These are phyloP conservation scores for Aspergillus sergii DNA, from an alignment of 2,329 filamentous ascomycete genomes.

Conservation along the genomic window DNA sequence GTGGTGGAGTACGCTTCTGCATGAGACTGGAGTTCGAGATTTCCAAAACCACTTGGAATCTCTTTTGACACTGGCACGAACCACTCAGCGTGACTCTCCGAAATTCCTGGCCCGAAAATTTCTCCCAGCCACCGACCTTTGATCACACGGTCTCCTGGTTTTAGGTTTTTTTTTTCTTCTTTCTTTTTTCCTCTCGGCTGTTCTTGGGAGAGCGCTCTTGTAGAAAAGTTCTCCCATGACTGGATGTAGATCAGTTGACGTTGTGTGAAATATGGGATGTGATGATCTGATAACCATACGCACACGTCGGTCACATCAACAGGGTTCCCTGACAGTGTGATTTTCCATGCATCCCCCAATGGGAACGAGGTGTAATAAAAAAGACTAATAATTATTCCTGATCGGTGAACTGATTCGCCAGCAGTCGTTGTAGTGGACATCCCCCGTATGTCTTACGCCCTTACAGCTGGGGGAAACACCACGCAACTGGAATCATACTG, in stretches of 20 bases:
- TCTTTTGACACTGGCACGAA: neutral
- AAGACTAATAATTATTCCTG: neutral
- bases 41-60: conserved; percentile 11
- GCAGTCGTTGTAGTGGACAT: neutral
- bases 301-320: neutral
- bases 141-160: conserved; percentile 15
- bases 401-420: neutral
- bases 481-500: neutral
- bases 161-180: neutral
- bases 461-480: neutral
- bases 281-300: conserved; percentile 7
- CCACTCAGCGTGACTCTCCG: conserved; percentile 8
- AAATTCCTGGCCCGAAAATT: conserved; percentile 3
- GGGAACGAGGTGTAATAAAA: neutral
- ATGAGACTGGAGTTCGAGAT: conserved; percentile 21
- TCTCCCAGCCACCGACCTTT: conserved; percentile 19
- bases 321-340: neutral
- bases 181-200: neutral
- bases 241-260: conserved; percentile 7
- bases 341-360: conserved; percentile 2
- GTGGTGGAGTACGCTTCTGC: conserved; percentile 23
- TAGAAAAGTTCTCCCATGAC: neutral
- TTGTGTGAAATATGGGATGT: neutral
- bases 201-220: neutral
- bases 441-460: neutral